phyloP scores from a whole-genome alignment of 148 eudicot species.

The Chenopodium formosanum region DNA sequence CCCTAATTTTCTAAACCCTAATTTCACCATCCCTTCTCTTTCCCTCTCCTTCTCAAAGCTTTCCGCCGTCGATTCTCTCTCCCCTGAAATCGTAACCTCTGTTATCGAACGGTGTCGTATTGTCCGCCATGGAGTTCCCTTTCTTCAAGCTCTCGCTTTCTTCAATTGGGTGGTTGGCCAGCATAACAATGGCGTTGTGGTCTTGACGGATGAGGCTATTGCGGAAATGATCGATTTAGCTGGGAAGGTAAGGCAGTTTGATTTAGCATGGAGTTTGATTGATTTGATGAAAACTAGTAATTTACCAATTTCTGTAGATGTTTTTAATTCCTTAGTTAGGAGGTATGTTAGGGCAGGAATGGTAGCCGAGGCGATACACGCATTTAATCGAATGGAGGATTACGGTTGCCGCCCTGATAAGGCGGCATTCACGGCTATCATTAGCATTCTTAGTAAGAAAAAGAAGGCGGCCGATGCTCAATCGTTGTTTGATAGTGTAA shows the following conservation, averaged over 20 bases:
- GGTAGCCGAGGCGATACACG: conserved; percentile 62
- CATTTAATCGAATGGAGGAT: conserved; percentile 89
- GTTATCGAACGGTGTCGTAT: conserved; percentile 54
- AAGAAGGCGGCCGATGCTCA: conserved; percentile 72
- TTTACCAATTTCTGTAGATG: conserved; percentile 37
- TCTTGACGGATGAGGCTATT: conserved; percentile 27
- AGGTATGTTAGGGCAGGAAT: conserved; percentile 77
- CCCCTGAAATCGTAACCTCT: conserved; percentile 41
- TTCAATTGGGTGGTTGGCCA: conserved; percentile 66
- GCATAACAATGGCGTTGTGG: not conserved
- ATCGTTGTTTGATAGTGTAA: conserved; percentile 66
- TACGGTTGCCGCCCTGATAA: conserved; percentile 60
- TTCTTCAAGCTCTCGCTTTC: conserved; percentile 65
- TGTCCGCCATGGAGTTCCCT: conserved; percentile 73
- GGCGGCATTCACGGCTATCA: conserved; percentile 47
- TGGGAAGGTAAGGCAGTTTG: conserved; percentile 70
- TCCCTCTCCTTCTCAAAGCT: conserved; percentile 42
- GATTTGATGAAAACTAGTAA: conserved; percentile 53
- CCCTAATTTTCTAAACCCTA: conserved; percentile 38
- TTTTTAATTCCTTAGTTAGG: conserved; percentile 52
- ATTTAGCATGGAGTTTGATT: conserved; percentile 71
- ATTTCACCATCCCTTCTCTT: conserved; percentile 45
- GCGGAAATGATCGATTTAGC: conserved; percentile 69
- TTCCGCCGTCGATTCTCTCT: conserved; percentile 34
- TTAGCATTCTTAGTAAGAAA: conserved; percentile 64